These are phyloP conservation scores for Ogataea ramenticola DNA, from an alignment of 805 yeast species.

Conservation along the genomic window DNA sequence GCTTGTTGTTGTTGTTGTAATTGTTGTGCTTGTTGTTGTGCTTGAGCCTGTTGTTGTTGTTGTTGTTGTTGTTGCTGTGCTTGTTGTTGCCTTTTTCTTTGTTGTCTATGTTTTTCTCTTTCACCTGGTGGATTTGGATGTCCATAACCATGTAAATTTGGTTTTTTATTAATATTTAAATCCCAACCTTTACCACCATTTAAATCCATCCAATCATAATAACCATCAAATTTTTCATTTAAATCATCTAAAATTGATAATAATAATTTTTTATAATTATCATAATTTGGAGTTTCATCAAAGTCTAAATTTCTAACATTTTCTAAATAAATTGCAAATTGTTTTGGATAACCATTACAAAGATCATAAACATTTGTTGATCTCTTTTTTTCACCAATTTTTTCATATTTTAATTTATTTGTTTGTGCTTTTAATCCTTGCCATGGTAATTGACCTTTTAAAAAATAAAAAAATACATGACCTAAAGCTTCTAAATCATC, in stretches of 20 bases:
- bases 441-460: constrained; percentile 96
- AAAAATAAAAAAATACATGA: constrained; percentile 91
- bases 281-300: constrained; percentile 93
- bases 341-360: constrained; percentile 84
- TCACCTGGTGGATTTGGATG: constrained; percentile 81
- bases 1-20: constrained; percentile 7
- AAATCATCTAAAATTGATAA: constrained; percentile 69
- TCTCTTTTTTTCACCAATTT: constrained; percentile 94
- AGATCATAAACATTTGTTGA: constrained; percentile 80
- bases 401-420: constrained; percentile 94
- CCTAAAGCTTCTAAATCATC: constrained; percentile 96
- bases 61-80: constrained; percentile 5
- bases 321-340: constrained; percentile 86
- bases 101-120: constrained; percentile 33
- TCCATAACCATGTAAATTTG: constrained; percentile 93
- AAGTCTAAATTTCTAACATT: constrained; percentile 84
- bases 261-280: constrained; percentile 71
- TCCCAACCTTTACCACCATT: constrained; percentile 98
- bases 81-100: constrained; percentile 20
- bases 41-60: constrained; percentile 5
- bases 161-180: constrained; percentile 78
- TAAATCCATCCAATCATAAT: constrained; percentile 96
- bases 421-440: constrained; percentile 98
- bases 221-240: constrained; percentile 72
- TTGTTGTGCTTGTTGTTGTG: constrained; percentile 11